These are phyloP conservation scores for Hanseniaspora lachancei DNA, from an alignment of 805 yeast species.

Conservation along the genomic window DNA sequence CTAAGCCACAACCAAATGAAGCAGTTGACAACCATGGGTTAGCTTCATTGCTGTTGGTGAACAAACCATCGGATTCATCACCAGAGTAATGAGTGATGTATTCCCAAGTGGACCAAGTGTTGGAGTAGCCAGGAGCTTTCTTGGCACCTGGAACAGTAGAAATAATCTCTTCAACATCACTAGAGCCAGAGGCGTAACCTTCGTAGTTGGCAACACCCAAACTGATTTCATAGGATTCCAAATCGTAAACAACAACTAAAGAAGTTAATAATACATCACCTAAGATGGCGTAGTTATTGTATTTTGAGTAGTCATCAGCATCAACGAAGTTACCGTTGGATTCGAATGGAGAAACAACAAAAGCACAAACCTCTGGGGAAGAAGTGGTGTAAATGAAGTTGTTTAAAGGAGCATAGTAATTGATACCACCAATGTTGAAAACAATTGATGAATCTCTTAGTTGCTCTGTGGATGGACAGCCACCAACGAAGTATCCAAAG, in stretches of 20 bases:
- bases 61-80: constrained; percentile 13
- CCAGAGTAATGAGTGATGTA: constrained; percentile 5
- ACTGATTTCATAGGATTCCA: constrained; percentile 33
- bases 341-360: constrained; percentile 28
- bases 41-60: constrained; percentile 12
- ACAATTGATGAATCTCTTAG: constrained; percentile 18
- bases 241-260: constrained; percentile 44
- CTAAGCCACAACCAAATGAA: constrained; percentile 2
- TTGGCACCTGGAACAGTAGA: constrained; percentile 40
- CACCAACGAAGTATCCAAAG: constrained; percentile 32
- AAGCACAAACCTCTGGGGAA: constrained; percentile 30
- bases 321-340: constrained; percentile 15
- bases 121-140: constrained; percentile 33
- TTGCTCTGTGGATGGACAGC: constrained; percentile 28
- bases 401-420: constrained; percentile 37
- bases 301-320: constrained; percentile 13
- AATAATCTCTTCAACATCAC: constrained; percentile 35
- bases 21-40: constrained; percentile 13
- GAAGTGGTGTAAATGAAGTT: constrained; percentile 23
- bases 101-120: constrained; percentile 26
- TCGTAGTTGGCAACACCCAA: constrained; percentile 32
- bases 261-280: constrained; percentile 44
- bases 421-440: constrained; percentile 48
- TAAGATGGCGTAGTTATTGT: constrained; percentile 29
- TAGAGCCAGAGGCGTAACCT: constrained; percentile 20